Evolutionary conservation across 805 yeast genomes (phyloP).

Genomic region (Grigorovia transvaalensis): DNA sequence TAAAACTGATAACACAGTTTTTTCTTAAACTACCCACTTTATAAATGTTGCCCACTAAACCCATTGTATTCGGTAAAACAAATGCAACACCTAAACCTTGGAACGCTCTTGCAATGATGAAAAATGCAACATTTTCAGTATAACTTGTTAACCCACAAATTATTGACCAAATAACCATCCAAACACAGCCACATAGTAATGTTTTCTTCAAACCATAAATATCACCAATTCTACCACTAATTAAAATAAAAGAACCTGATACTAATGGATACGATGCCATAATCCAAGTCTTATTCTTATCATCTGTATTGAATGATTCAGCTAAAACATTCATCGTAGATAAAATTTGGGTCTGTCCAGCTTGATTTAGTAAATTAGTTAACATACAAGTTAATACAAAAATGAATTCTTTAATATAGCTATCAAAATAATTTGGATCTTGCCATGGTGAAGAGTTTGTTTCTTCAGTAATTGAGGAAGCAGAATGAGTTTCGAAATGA

Average conservation of each 20-base stretch:
- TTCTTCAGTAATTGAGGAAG: background rate
- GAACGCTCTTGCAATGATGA: conserved; percentile 43
- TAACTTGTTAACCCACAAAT: conserved; percentile 50
- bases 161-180: conserved; percentile 48
- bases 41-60: conserved; percentile 40
- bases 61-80: conserved; percentile 49
- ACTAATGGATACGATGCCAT: conserved; percentile 62
- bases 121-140: conserved; percentile 39
- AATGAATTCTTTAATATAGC: conserved; percentile 16
- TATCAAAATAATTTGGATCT: conserved; percentile 13
- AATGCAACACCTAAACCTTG: conserved; percentile 57
- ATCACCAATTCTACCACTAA: conserved; percentile 65
- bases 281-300: conserved; percentile 45
- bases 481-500: background rate
- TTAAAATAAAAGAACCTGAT: conserved; percentile 60
- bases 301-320: conserved; percentile 24
- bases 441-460: conserved; percentile 9
- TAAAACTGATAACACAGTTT: conserved; percentile 41
- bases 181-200: conserved; percentile 44
- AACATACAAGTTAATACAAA: conserved; percentile 25
- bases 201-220: conserved; percentile 50
- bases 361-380: conserved; percentile 34
- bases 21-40: conserved; percentile 35
- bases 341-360: conserved; percentile 31
- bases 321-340: conserved; percentile 31